A percentile compares a stretch with the other conserved stretches of the same genome.
Evolutionary conservation across 768 basidiomycete species (phyloP).

Genomic region (Tylopilus subfusipes): DNA sequence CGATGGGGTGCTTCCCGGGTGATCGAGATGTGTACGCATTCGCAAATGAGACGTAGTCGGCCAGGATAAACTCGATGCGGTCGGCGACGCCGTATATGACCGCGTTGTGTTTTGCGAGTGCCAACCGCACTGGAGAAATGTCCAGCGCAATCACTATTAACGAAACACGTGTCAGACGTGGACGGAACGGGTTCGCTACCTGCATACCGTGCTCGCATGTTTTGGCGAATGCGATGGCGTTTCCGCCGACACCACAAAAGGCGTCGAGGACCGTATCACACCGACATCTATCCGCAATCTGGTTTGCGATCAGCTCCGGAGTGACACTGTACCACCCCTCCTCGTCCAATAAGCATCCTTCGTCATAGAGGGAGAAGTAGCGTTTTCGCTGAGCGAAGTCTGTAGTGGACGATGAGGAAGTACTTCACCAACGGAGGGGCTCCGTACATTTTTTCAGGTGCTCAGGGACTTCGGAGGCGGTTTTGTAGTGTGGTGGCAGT

Average conservation of each 20-base stretch:
- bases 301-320: constrained; percentile 86
- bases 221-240: constrained; percentile 94
- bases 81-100: constrained; percentile 91
- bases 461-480: constrained; percentile 65
- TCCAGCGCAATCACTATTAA: constrained; percentile 88
- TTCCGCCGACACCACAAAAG: constrained; percentile 97
- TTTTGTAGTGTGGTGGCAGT: constrained; percentile 68
- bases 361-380: constrained; percentile 74
- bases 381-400: constrained; percentile 85
- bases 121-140: constrained; percentile 76
- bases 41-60: constrained; percentile 82
- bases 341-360: constrained; percentile 84
- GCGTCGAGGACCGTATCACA: constrained; percentile 85
- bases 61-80: constrained; percentile 89
- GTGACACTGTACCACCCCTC: constrained; percentile 99
- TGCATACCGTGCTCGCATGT: constrained; percentile 89
- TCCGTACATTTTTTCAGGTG: constrained; percentile 76
- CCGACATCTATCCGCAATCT: constrained; percentile 90
- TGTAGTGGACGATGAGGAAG: constrained; percentile 31
- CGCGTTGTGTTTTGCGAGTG: constrained; percentile 91
- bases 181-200: neutral
- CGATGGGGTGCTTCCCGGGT: constrained; percentile 51
- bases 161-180: neutral
- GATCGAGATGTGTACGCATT: constrained; percentile 41
- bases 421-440: neutral